Conservation (phyloP, 2,329 filamentous ascomycete genomes). For the Talaromyces rugulosus region DNA sequence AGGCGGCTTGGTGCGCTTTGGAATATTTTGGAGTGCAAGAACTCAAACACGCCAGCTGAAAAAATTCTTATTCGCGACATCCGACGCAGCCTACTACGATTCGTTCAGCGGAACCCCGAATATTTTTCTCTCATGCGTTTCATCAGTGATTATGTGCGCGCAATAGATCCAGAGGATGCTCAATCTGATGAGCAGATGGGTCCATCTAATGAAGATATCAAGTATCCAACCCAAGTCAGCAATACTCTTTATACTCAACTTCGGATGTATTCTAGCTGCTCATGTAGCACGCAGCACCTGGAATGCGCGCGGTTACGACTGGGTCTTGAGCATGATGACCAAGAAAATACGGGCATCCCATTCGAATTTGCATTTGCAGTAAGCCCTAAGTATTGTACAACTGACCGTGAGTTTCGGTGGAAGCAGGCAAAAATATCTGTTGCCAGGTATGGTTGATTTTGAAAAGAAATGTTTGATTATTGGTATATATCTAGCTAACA, state of each 20-base stretch:
- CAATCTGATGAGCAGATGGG: not conserved
- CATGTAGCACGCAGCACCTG: not conserved
- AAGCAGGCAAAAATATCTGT: slow-evolving; percentile 1
- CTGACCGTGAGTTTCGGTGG: slow-evolving; percentile 1
- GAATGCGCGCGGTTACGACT: not conserved
- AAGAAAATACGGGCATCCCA: not conserved
- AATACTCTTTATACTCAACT: slow-evolving; percentile 5
- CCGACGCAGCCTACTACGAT: not conserved
- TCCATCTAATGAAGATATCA: not conserved
- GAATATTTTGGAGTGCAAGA: not conserved
- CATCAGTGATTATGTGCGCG: not conserved
- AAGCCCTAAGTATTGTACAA: not conserved
- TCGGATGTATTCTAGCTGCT: slow-evolving; percentile 3
- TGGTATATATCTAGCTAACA: not conserved
- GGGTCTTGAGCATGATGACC: not conserved
- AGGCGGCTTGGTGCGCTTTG: not conserved
- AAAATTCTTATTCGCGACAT: not conserved
- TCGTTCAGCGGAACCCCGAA: not conserved
- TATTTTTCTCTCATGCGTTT: not conserved
- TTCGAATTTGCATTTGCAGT: not conserved
- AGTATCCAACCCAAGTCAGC: not conserved
- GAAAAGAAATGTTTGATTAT: not conserved
- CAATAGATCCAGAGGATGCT: not conserved
- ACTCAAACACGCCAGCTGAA: not conserved
- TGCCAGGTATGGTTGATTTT: not conserved